These are phyloP conservation scores for Eucalyptus grandis DNA, from an alignment of 345 rosid genomes.

Conservation along the genomic window DNA sequence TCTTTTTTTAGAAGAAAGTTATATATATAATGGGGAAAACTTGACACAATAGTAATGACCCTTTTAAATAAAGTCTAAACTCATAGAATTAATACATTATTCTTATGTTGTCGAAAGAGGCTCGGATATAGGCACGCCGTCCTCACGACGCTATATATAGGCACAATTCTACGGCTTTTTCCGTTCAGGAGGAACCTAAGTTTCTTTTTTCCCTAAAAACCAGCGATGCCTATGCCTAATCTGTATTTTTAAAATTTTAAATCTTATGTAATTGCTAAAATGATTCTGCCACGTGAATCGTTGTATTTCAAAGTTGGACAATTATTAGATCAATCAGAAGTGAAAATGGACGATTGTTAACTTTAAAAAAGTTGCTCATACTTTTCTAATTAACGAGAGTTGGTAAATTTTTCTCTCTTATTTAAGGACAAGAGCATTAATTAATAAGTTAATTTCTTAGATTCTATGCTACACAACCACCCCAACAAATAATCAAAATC, in stretches of 20 bases:
- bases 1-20: background rate
- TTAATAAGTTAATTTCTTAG: background rate
- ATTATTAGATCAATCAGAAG: background rate
- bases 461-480: background rate
- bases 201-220: background rate
- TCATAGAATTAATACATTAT: background rate
- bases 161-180: background rate
- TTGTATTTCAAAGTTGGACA: background rate
- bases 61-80: background rate
- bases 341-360: background rate
- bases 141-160: background rate
- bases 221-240: background rate
- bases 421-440: background rate
- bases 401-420: background rate
- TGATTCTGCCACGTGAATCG: background rate
- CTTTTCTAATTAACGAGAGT: background rate
- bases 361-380: background rate
- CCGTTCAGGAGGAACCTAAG: background rate
- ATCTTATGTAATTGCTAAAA: background rate
- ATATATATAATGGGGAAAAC: background rate
- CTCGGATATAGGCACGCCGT: background rate
- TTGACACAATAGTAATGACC: background rate
- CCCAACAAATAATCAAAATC: background rate
- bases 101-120: background rate
- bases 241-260: background rate